Base-by-base conservation (phyloP, 2,329 filamentous ascomycete genomes). In the Diaporthe batatas region DNA sequence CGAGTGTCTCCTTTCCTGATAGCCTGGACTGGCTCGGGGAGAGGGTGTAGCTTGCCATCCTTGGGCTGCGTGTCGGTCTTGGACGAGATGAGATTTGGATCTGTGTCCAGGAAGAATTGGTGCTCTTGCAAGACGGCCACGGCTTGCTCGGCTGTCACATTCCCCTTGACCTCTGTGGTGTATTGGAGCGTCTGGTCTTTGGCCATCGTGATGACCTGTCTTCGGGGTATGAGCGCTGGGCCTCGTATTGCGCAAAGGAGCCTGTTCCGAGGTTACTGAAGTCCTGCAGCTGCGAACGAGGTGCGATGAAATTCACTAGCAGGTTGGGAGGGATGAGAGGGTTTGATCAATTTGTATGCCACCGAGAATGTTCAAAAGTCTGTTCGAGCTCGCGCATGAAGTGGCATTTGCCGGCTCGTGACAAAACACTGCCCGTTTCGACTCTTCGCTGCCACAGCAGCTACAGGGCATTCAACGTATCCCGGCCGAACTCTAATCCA, bases 21-120 rank as follows among this genome's bases (percentile, higher is more conserved):
- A 14, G 69, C 49, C 25, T 71, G 49, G 2, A 65, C 42, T 2
- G 58, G 18, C 32, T 53, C 44, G 11, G 69, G 69, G 12, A 71
- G 25, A 6, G 57, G 54, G 36, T 71, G 25, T 10, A 65, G 23
- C n/a, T 54, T 71, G 21, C 69, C 69, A 6, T 53, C 69, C 32
- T 71, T 51, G 18, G 69, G 69, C 47, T 70, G 54, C 0, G 59
- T 62, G 47, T 71, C 69, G 1, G 25, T 18, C 44, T 54, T 71
- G 69, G 36, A 71, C 14, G 58, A 65, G 23, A 71, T 34, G 32
- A 71, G 29, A 39, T 71, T 71, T 10, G 69, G 69, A 34, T 71
- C 69, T 1, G 51, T 62, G 14, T 54, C 47, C 11, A 71, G 25
- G 58, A 71, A 71, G 69, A 71, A 65, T 11, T 64, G 57, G 23